Base-by-base conservation (phyloP, 192 early-diverging fungal species). In the Coemansia sp. region DNA sequence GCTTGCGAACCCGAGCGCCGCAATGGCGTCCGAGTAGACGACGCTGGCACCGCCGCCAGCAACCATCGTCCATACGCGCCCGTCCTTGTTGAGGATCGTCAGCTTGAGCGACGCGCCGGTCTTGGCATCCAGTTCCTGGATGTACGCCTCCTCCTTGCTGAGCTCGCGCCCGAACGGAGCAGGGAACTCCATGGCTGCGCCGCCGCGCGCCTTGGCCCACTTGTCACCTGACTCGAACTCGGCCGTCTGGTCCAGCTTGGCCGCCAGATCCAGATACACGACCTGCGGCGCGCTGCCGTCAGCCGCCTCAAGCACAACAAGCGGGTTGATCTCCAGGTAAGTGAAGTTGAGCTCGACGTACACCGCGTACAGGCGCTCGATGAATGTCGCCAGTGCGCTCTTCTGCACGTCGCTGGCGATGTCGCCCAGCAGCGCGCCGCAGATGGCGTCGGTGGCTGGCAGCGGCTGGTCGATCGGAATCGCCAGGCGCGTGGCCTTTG, bases 51-150 rank as follows among this genome's bases (percentile, higher is more conserved):
- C 97, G 61, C 97, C 97, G 80, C 97, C 97, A 52, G 97, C 97
- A 61, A 99, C 95, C 97, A 99, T 99, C 63, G 97, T 97, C 97
- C 97, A 99, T 69, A 99, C 90, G 68, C 94, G 92, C 50, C 97
- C 97, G 11, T 90, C 84, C 63, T 91, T 88, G 85, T 99, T 99
- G 65, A 99, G 86, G 59, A 99, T 91, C 14, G 97, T 99, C 64
- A 99, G 85, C 85, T 99, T 99, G 66, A 99, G 89, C 43, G 94
- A 96, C 22, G 97, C 97, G 52, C 97, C 97, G 48, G 97, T 99
- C 88, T 99, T 99, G 61, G 94, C 87, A 71, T 99, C 97, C 43
- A 99, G 84, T 63, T 97, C 97, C 69, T 91, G 91, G 82, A 99
- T 93, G 87, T 99, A 97, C 19, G 94, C 94, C 79, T 99, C 97